A percentile compares a stretch with the other conserved stretches of the same genome.
Evolutionary conservation across 1,284 basidiomycete species (phyloP).

Genomic region (Papiliotrema nemorosa): DNA sequence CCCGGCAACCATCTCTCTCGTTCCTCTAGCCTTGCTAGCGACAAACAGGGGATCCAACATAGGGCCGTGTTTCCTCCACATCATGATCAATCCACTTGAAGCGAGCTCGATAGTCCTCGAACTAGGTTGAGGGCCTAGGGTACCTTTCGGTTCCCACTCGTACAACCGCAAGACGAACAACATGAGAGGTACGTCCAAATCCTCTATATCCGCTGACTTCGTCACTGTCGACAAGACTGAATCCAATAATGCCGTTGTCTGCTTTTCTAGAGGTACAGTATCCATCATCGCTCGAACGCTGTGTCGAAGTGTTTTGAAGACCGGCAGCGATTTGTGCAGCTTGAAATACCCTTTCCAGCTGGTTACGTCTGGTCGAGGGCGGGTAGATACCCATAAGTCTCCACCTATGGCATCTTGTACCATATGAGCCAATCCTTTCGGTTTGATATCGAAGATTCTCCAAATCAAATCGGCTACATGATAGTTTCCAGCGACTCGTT

Average conservation of each 20-base stretch:
- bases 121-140: not conserved
- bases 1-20: not conserved
- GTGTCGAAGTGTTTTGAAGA: not conserved
- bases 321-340: not conserved
- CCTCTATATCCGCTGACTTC: not conserved
- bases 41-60: constrained; percentile 1
- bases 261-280: not conserved
- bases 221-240: not conserved
- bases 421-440: not conserved
- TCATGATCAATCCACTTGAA: constrained; percentile 2
- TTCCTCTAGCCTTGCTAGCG: not conserved
- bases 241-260: not conserved
- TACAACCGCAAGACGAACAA: constrained; percentile 1
- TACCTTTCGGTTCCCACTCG: not conserved
- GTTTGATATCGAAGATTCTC: constrained; percentile 9
- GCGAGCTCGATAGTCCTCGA: constrained; percentile 8
- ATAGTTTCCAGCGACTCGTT: constrained; percentile 13
- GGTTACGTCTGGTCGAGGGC: not conserved
- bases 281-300: not conserved
- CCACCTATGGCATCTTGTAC: not conserved
- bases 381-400: not conserved
- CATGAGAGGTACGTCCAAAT: constrained; percentile 4
- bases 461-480: constrained; percentile 9
- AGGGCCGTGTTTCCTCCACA: constrained; percentile 2
- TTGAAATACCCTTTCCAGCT: constrained; percentile 1